These are phyloP conservation scores for Mucor indicus DNA, from an alignment of 371 early-diverging fungal species.

Conservation along the genomic window DNA sequence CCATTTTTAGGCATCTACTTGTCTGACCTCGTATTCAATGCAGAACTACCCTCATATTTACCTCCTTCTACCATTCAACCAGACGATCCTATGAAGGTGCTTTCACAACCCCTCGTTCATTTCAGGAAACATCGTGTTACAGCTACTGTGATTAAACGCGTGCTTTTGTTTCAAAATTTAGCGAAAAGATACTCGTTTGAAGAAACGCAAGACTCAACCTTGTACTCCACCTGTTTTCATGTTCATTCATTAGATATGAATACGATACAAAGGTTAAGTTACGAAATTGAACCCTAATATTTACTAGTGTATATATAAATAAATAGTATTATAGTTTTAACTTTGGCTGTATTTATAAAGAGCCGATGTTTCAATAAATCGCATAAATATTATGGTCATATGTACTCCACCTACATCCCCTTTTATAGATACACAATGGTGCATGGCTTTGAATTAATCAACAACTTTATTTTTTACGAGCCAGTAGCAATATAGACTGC, in stretches of 20 bases:
- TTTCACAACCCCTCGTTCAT: slow-evolving; percentile 53
- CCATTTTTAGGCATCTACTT: slow-evolving; percentile 63
- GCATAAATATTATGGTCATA: too few relatives aligned
- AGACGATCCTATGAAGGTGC: neutral
- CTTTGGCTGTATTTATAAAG: too few relatives aligned
- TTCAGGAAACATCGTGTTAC: slow-evolving; percentile 63
- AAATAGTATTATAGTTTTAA: too few relatives aligned
- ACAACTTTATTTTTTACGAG: too few relatives aligned
- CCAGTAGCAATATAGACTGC: too few relatives aligned
- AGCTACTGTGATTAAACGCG: slow-evolving; percentile 62
- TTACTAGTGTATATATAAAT: too few relatives aligned
- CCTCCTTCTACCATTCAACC: slow-evolving; percentile 18
- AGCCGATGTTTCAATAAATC: too few relatives aligned
- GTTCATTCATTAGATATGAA: slow-evolving; percentile 27
- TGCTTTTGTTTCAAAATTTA: slow-evolving; percentile 56
- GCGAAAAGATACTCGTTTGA: slow-evolving; percentile 57
- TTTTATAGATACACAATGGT: too few relatives aligned
- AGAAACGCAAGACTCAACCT: slow-evolving; percentile 20
- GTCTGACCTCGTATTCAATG: slow-evolving; percentile 65
- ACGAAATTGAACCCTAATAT: slow-evolving; percentile 37
- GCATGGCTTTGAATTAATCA: too few relatives aligned
- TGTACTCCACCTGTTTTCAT: slow-evolving; percentile 37
- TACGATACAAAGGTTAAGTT: slow-evolving; percentile 30
- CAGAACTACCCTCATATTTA: slow-evolving; percentile 59
- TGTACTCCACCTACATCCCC: too few relatives aligned